phyloP scores from a whole-genome alignment of 768 basidiomycete genomes.

The Hypsizygus marmoreus region DNA sequence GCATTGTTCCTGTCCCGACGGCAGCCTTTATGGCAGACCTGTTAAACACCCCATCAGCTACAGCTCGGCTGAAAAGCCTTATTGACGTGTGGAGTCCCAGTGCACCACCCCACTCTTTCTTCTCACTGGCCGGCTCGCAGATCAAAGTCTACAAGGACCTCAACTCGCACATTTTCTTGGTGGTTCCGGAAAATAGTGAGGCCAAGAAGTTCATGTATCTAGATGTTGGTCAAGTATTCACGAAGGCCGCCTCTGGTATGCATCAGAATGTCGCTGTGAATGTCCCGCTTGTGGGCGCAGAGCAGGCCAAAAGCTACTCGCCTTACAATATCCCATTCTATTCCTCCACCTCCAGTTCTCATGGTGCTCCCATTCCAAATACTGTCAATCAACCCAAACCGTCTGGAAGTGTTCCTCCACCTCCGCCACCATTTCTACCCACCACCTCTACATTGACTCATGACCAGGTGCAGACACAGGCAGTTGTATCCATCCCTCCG shows the following conservation, averaged over 20 bases:
- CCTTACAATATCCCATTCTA: too few relatives aligned
- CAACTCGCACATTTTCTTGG: neutral
- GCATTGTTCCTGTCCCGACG: neutral
- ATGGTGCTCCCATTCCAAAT: too few relatives aligned
- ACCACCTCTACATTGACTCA: too few relatives aligned
- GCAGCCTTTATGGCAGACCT: neutral
- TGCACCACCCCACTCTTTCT: neutral
- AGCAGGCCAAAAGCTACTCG: too few relatives aligned
- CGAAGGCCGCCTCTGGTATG: too few relatives aligned
- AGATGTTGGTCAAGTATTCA: too few relatives aligned
- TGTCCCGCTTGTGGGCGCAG: too few relatives aligned
- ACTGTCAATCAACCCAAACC: too few relatives aligned
- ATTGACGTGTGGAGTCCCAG: neutral
- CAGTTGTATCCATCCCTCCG: neutral
- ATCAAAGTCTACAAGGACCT: conserved; percentile 6
- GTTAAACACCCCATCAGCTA: neutral
- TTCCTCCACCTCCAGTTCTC: too few relatives aligned
- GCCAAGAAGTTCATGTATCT: neutral
- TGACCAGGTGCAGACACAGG: too few relatives aligned
- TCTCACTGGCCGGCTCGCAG: neutral
- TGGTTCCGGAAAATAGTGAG: neutral
- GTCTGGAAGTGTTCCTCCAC: conserved; percentile 1
- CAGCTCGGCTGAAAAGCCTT: neutral
- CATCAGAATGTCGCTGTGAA: too few relatives aligned
- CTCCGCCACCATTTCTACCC: too few relatives aligned